Percentiles rank a stretch among this genome's conserved stretches.
Conservation (phyloP, 2,329 filamentous ascomycete species). For the Magnaporthiopsis incrustans region DNA sequence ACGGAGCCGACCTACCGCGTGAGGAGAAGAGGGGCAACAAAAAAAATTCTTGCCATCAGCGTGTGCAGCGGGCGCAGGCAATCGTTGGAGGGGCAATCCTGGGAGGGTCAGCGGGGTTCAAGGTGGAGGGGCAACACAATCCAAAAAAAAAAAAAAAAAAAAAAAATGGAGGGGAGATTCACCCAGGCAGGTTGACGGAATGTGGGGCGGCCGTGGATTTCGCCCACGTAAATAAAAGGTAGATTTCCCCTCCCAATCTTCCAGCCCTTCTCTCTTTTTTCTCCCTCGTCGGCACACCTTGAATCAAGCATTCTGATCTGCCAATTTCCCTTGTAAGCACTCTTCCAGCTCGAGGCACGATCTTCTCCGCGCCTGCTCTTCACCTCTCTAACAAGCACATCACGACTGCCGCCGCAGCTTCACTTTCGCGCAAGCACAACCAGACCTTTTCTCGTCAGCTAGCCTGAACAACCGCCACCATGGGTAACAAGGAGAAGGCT, state of each 20-base stretch:
- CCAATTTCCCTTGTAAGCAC: conserved; percentile 14
- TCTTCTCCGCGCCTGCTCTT: conserved; percentile 7
- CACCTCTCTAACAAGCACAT: conserved; percentile 9
- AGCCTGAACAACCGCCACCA: conserved; percentile 22
- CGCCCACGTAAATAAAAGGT: conserved; percentile 4
- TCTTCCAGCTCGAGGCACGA: conserved; percentile 8
- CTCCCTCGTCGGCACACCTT: conserved; percentile 29
- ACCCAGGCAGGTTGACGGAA: not conserved
- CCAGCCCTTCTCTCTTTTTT: conserved; percentile 17
- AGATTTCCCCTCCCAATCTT: conserved; percentile 10
- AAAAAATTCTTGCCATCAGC: not conserved
- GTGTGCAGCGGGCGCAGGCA: not conserved
- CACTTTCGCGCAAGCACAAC: conserved; percentile 3
- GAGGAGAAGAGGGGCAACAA: not conserved
- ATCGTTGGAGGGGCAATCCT: not conserved
- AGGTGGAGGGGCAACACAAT: conserved; percentile 2
- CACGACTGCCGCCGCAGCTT: not conserved
- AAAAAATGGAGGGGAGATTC: not conserved
- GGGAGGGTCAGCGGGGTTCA: not conserved
- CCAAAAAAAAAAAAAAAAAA: not conserved
- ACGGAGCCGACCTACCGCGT: not conserved
- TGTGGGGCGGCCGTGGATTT: conserved; percentile 1
- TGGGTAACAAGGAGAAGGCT: conserved; percentile 84
- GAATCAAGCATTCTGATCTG: conserved; percentile 31
- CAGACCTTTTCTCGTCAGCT: conserved; percentile 10